Base-by-base conservation (phyloP, 1,139 yeast genomes). In the Pichia sp. region DNA sequence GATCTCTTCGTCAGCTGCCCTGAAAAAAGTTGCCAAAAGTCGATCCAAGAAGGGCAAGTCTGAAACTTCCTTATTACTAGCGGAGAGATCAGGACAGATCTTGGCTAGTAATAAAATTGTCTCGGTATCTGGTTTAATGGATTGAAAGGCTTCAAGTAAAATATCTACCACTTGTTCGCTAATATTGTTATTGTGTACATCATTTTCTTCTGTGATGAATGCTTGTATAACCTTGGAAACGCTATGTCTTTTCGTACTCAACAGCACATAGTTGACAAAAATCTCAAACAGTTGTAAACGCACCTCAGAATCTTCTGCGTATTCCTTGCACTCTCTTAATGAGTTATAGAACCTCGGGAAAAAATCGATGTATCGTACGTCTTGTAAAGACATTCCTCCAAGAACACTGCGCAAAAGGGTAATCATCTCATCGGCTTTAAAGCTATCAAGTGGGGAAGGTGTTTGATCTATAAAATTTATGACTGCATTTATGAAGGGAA, bases 291-390 rank as follows among this genome's bases (percentile, higher is more conserved):
- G 54, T 38, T 67, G 63, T 52, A 68, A 51, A 46, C 71, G 57
- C 10, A 62, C 46, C 4, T 46, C 51, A 11, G 34, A 29, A 50
- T 65, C 59, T 19, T 54, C 19, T 1, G 49, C 44, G 46, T 66
- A 68, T n/a, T 57, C 59, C 0, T 57, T 29, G 8, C 66, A 62
- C 11, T 60, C 62, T 57, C 70, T 57, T 49, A 69, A 45, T 3
- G 66, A 49, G 31, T 62, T 64, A 50, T 69, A 69, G 51, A 68
- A 66, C 19, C 66, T 54, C 4, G 72, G 72, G 47, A 69, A 67
- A 57, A 67, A 69, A 50, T 64, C 65, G 46, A 67, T 54, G 43
- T 58, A 59, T 36, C 52, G 57, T 5, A 68, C 70, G 46, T 67
- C 67, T 13, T 63, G 59, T 11, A 62, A 43, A 0, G 65, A 61